Conservation (phyloP, 1,284 basidiomycete species). For the Puccinia coronata region DNA sequence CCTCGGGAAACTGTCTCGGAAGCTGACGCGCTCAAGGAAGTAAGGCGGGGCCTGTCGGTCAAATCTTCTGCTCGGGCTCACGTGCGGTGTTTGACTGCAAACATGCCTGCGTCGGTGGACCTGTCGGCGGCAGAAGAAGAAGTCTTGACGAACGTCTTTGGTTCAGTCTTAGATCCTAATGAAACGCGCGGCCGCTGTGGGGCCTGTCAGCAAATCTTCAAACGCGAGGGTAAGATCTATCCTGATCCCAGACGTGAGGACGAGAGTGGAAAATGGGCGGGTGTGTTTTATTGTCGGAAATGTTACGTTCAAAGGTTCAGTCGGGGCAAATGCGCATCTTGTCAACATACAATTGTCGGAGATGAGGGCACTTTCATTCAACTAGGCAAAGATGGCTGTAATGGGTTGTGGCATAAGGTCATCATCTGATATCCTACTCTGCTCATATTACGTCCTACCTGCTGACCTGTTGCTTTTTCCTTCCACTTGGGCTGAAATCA, state of each 20-base stretch:
- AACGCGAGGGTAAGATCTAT: slow-evolving; percentile 48
- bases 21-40: slow-evolving; percentile 12
- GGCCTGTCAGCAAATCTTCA: slow-evolving; percentile 43
- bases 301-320: slow-evolving; percentile 45
- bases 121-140: slow-evolving; percentile 49
- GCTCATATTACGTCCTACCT: neutral
- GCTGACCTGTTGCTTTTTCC: neutral
- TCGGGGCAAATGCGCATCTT: slow-evolving; percentile 35
- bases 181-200: slow-evolving; percentile 46
- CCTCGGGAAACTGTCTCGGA: neutral
- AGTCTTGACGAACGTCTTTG: slow-evolving; percentile 46
- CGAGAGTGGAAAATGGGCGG: slow-evolving; percentile 43
- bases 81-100: slow-evolving; percentile 43
- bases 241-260: slow-evolving; percentile 45
- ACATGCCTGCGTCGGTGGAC: slow-evolving; percentile 42
- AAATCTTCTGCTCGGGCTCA: slow-evolving; percentile 44
- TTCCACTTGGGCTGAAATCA: neutral
- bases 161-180: slow-evolving; percentile 47
- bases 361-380: slow-evolving; percentile 47
- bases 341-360: slow-evolving; percentile 37
- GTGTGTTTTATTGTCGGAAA: slow-evolving; percentile 48
- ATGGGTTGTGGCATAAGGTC: slow-evolving; percentile 50
- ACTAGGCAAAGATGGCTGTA: slow-evolving; percentile 42
- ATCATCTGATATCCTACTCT: neutral
- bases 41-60: slow-evolving; percentile 47